Evolutionary conservation across 805 yeast genomes (phyloP).

Genomic region (Nakazawaea holstii): DNA sequence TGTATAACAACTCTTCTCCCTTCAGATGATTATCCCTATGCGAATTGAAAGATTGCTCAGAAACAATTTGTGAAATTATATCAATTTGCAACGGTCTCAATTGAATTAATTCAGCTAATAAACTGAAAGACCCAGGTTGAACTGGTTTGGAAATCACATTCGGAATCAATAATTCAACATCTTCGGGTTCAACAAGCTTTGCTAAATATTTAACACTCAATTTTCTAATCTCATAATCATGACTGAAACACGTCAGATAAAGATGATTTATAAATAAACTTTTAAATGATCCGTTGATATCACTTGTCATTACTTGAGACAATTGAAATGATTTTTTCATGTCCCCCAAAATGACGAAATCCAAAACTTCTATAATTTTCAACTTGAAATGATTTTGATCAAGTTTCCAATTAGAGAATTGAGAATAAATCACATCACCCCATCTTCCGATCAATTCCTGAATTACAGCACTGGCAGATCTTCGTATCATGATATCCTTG

Average conservation of each 20-base stretch:
- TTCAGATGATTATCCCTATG: constrained; percentile 27
- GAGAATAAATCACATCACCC: constrained; percentile 35
- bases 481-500: constrained; percentile 62
- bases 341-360: constrained; percentile 42
- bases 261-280: constrained; percentile 27
- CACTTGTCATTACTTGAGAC: constrained; percentile 12
- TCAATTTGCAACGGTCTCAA: neutral
- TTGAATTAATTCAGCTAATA: constrained; percentile 19
- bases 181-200: constrained; percentile 12
- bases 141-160: neutral
- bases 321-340: constrained; percentile 30
- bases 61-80: neutral
- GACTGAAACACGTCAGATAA: constrained; percentile 24
- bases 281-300: constrained; percentile 15
- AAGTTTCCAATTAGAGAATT: constrained; percentile 5
- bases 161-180: neutral
- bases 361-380: constrained; percentile 53
- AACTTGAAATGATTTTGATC: constrained; percentile 34
- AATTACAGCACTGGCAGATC: constrained; percentile 82
- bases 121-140: constrained; percentile 14
- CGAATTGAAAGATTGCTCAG: constrained; percentile 22
- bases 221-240: constrained; percentile 37
- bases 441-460: constrained; percentile 84
- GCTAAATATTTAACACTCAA: constrained; percentile 35
- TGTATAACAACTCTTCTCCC: constrained; percentile 31